Percentiles rank a stretch among this genome's conserved stretches.
Conservation (phyloP, 2,329 filamentous ascomycete genomes). For the Berkeleyomyces rouxiae region DNA sequence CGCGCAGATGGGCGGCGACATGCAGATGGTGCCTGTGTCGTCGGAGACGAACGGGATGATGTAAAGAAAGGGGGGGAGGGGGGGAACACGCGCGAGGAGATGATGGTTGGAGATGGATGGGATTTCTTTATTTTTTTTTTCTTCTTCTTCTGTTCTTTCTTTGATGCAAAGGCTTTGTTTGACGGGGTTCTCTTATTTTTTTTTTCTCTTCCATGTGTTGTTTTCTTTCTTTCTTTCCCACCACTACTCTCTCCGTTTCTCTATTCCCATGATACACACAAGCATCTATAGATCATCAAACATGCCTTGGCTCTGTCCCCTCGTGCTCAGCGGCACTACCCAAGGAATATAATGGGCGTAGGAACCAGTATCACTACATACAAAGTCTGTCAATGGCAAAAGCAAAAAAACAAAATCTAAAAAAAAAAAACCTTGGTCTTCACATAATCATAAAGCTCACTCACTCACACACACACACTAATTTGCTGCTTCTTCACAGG, state of each 20-base stretch:
- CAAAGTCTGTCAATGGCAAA: background rate
- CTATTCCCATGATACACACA: background rate
- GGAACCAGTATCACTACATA: background rate
- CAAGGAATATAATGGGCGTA: background rate
- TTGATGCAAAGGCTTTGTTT: background rate
- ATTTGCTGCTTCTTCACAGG: background rate
- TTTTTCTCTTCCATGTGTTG: background rate
- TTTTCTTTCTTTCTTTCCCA: background rate
- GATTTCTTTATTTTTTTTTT: background rate
- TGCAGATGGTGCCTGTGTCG: background rate
- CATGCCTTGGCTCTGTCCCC: no score
- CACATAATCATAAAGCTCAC: background rate
- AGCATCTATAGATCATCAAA: no score
- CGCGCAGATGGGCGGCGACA: background rate
- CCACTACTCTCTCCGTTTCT: background rate
- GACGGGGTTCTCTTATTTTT: background rate
- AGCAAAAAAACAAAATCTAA: background rate
- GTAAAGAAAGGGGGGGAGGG: background rate
- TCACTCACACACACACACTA: conserved; percentile 4
- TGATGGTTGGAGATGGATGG: background rate
- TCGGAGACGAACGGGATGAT: background rate
- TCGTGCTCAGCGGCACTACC: no score
- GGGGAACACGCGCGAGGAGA: background rate
- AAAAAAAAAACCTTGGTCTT: background rate
- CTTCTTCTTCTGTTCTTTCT: background rate